Evolutionary conservation across 2,329 filamentous ascomycete genomes (phyloP).

Genomic region (Aspergillus chevalieri): DNA sequence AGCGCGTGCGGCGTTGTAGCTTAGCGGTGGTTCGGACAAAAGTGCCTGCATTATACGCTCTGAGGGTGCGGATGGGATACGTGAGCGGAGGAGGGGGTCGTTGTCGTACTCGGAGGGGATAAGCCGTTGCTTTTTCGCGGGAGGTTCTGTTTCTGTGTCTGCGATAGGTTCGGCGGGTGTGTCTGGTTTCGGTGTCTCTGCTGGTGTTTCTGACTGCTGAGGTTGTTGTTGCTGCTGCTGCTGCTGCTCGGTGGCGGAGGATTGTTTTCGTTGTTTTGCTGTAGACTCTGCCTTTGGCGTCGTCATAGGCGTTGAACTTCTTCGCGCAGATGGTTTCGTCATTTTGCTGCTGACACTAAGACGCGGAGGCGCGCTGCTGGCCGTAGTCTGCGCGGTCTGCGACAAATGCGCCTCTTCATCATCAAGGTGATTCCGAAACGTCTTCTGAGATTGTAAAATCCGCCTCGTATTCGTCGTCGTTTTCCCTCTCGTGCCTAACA

Average conservation of each 20-base stretch:
- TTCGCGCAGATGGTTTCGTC: slow-evolving; percentile 17
- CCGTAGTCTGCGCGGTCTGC: slow-evolving; percentile 12
- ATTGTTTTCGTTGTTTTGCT: slow-evolving; percentile 15
- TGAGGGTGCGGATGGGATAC: slow-evolving; percentile 38
- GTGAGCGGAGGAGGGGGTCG: slow-evolving; percentile 38
- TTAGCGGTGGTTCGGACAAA: slow-evolving; percentile 41
- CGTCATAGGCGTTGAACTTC: slow-evolving; percentile 23
- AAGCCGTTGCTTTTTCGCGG: slow-evolving; percentile 11
- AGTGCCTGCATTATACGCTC: slow-evolving; percentile 41
- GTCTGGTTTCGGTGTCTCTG: not conserved
- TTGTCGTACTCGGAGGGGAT: slow-evolving; percentile 35
- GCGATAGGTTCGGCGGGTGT: slow-evolving; percentile 5
- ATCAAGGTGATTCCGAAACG: slow-evolving; percentile 46
- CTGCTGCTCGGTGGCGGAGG: slow-evolving; percentile 4
- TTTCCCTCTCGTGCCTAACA: slow-evolving; percentile 32
- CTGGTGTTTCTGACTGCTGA: not conserved
- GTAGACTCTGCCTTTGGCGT: slow-evolving; percentile 6
- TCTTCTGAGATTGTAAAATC: slow-evolving; percentile 45
- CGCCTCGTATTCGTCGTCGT: slow-evolving; percentile 42
- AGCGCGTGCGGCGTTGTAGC: slow-evolving; percentile 42
- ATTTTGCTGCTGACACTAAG: slow-evolving; percentile 10
- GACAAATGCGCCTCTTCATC: slow-evolving; percentile 43
- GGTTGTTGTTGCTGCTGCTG: not conserved
- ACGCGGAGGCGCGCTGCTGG: slow-evolving; percentile 7
- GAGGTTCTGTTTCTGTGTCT: not conserved